Percentiles rank a stretch among this genome's conserved stretches.
These are phyloP conservation scores for Microcyclospora tardicrescens DNA, from an alignment of 2,329 filamentous ascomycete species.

Conservation along the genomic window DNA sequence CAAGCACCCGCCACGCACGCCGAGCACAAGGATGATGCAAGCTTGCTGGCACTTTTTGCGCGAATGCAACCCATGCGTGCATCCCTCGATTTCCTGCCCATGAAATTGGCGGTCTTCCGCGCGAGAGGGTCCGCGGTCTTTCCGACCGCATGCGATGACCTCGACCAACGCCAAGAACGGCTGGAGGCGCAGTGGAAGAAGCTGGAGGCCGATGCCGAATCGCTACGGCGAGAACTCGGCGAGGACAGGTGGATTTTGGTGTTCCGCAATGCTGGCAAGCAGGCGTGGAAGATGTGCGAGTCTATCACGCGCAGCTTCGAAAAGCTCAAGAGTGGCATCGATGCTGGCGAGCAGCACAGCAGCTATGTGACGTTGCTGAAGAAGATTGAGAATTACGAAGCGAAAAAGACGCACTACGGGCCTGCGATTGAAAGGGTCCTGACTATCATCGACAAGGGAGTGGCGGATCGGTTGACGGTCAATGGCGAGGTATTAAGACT, in stretches of 20 bases:
- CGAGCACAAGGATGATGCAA: constrained; percentile 67
- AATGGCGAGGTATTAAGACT: constrained; percentile 89
- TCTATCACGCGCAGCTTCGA: constrained; percentile 77
- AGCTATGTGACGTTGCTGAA: constrained; percentile 59
- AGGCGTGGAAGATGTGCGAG: constrained; percentile 93
- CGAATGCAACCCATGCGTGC: constrained; percentile 89
- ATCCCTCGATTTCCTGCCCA: constrained; percentile 88
- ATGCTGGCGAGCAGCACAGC: constrained; percentile 59
- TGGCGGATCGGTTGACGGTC: constrained; percentile 86
- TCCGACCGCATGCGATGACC: constrained; percentile 79
- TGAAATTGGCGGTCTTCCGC: constrained; percentile 81
- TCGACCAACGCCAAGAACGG: constrained; percentile 59
- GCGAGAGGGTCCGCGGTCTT: constrained; percentile 64
- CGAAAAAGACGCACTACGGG: constrained; percentile 87
- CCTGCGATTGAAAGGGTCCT: constrained; percentile 85
- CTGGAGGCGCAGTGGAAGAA: constrained; percentile 80
- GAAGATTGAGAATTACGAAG: constrained; percentile 85
- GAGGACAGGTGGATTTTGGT: constrained; percentile 95
- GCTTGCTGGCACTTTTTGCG: constrained; percentile 78
- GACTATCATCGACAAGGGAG: constrained; percentile 87
- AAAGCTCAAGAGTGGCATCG: constrained; percentile 70
- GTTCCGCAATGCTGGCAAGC: constrained; percentile 80
- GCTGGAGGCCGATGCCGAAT: constrained; percentile 80
- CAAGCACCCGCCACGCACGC: constrained; percentile 35
- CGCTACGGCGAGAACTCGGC: constrained; percentile 74